Evolutionary conservation across 2,329 filamentous ascomycete genomes (phyloP).

Genomic region (Trichoderma oligosporum): DNA sequence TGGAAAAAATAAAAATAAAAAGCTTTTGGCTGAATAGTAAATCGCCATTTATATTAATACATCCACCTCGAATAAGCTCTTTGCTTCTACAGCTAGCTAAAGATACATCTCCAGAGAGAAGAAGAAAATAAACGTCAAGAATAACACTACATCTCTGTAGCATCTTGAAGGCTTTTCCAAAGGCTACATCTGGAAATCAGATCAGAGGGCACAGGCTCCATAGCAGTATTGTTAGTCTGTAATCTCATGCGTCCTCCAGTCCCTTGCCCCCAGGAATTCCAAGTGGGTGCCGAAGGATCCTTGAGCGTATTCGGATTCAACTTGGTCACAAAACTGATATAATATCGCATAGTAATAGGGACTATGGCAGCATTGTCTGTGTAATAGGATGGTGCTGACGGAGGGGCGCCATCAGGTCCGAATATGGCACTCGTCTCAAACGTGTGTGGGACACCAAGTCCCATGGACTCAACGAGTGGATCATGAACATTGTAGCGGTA

Average conservation of each 20-base stretch:
- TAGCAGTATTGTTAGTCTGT: conserved; percentile 36
- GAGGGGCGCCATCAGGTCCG: conserved; percentile 36
- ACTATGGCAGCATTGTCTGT: conserved; percentile 45
- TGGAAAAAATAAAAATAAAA: no score
- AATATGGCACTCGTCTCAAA: conserved; percentile 48
- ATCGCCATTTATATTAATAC: no score
- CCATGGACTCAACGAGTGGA: conserved; percentile 31
- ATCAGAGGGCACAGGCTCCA: conserved; percentile 36
- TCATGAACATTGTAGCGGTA: conserved; percentile 51
- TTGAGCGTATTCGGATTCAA: conserved; percentile 43
- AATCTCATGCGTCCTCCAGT: conserved; percentile 34
- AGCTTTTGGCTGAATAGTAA: no score
- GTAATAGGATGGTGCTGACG: conserved; percentile 36
- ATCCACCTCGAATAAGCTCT: no score
- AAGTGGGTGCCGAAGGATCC: conserved; percentile 35
- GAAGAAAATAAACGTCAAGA: no score
- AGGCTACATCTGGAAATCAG: conserved; percentile 37
- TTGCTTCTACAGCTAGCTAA: no score
- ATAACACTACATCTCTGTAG: conserved; percentile 6
- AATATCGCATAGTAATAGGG: conserved; percentile 47
- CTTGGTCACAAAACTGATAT: conserved; percentile 45
- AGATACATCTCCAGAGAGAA: no score
- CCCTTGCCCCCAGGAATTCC: conserved; percentile 39
- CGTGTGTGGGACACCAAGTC: conserved; percentile 47
- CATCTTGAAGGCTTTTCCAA: conserved; percentile 33